Conservation (phyloP, 2,329 filamentous ascomycete genomes). For the Arthrobotrys pseudoclavata region DNA sequence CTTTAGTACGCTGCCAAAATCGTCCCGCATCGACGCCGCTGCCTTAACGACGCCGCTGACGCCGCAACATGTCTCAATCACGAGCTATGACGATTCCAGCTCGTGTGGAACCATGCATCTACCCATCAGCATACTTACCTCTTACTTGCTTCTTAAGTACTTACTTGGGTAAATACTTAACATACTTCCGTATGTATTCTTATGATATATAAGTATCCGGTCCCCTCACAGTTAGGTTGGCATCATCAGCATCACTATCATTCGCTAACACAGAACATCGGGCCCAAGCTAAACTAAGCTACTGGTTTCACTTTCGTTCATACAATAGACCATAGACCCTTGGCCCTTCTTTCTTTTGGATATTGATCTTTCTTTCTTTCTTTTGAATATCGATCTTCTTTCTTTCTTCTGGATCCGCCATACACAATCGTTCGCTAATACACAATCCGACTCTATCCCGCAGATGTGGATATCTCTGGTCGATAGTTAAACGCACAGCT, state of each 20-base stretch:
- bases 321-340: background rate
- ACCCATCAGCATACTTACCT: background rate
- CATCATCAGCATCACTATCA: conserved; percentile 23
- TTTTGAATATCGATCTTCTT: background rate
- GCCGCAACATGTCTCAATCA: conserved; percentile 55
- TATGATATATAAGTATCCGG: conserved; percentile 28
- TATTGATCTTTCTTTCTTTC: conserved; percentile 5
- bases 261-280: conserved; percentile 17
- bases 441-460: background rate
- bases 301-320: conserved; percentile 33
- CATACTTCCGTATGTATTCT: too few species aligned
- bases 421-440: background rate
- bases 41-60: conserved; percentile 55
- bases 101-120: conserved; percentile 26
- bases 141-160: background rate
- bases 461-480: background rate
- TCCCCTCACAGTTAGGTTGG: conserved; percentile 18
- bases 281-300: background rate
- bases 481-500: background rate
- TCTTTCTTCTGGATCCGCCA: background rate
- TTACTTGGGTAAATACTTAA: background rate
- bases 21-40: conserved; percentile 55
- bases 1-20: conserved; percentile 24
- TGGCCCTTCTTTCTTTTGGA: conserved; percentile 27
- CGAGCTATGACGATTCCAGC: conserved; percentile 26